Evolutionary conservation across 176 grass and related monocot species (phyloP).

Genomic region (Panicum miliaceum): DNA sequence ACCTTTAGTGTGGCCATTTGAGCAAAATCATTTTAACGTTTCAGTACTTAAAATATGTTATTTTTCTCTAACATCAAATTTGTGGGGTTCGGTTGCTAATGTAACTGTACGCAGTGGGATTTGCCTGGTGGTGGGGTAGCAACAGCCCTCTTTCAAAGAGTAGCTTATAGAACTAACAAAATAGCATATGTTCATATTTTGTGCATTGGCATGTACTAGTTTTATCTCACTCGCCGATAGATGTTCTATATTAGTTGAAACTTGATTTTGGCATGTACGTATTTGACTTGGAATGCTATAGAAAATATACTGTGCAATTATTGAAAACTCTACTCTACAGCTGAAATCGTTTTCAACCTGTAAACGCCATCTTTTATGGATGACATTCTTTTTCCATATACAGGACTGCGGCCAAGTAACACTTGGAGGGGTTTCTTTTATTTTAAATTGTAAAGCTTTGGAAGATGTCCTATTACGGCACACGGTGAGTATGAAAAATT

Average conservation of each 20-base stretch:
- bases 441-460: conserved; percentile 75
- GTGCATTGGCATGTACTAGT: not conserved
- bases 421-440: conserved; percentile 65
- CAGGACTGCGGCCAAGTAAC: conserved; percentile 89
- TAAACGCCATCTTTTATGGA: not conserved
- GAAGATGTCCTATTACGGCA: conserved; percentile 82
- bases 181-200: not conserved
- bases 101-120: not conserved
- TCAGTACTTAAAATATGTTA: not conserved
- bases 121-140: not conserved
- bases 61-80: not conserved
- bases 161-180: not conserved
- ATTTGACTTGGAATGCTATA: not conserved
- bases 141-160: not conserved
- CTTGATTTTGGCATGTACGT: not conserved
- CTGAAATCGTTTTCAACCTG: not conserved
- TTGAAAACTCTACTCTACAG: not conserved
- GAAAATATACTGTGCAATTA: not conserved
- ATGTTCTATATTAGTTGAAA: conserved; percentile 14
- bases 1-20: not conserved
- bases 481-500: conserved; percentile 57
- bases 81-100: not conserved
- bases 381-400: not conserved
- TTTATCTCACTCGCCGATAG: not conserved
- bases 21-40: not conserved